phyloP scores from a whole-genome alignment of 176 grass and related monocot species.

The barley (Hordeum vulgare) region MorexV3_pseudomolecules_assembly NC_058524.1:32614768-32615267 shows the following conservation, averaged over 20 bases:
- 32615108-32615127: slow-evolving; percentile 81
- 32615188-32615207: slow-evolving; percentile 90
- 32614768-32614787: slow-evolving; percentile 1
- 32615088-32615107: neutral
- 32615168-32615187: slow-evolving; percentile 92
- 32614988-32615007: slow-evolving; percentile 81
- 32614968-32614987: slow-evolving; percentile 79
- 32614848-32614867: neutral
- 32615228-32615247: neutral
- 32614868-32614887: neutral
- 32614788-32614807: neutral
- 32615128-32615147: slow-evolving; percentile 89
- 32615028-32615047: neutral
- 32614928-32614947: slow-evolving; percentile 67
- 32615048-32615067: neutral
- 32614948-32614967: slow-evolving; percentile 66
- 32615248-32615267: neutral
- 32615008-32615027: slow-evolving; percentile 75
- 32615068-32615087: neutral
- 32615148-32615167: slow-evolving; percentile 99
- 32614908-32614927: slow-evolving; percentile 90
- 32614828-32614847: slow-evolving; percentile 11
- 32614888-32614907: slow-evolving; percentile 48
- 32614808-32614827: neutral
- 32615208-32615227: neutral